phyloP scores from a whole-genome alignment of 495 filamentous ascomycete species.

The Hypoxylon rickii region DNA sequence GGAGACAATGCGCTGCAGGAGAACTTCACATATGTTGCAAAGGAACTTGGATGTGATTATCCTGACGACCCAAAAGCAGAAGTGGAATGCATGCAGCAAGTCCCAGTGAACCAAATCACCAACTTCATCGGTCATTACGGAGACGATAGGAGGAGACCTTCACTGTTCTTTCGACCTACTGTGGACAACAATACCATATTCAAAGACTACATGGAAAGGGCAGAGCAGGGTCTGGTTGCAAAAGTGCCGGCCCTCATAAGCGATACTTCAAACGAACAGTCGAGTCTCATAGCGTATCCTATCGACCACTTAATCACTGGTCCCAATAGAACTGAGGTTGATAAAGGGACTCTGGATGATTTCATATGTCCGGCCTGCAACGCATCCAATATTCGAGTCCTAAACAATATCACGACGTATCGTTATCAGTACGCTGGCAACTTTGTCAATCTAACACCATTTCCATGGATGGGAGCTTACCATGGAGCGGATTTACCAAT shows the following conservation, averaged over 20 bases:
- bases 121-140: conserved; percentile 48
- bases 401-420: conserved; percentile 46
- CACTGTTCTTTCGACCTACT: conserved; percentile 47
- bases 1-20: conserved; percentile 40
- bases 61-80: conserved; percentile 41
- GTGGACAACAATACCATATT: conserved; percentile 50
- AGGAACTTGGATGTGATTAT: conserved; percentile 44
- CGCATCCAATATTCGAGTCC: conserved; percentile 30
- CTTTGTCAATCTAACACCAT: conserved; percentile 50
- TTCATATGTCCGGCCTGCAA: conserved; percentile 47
- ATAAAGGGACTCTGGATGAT: conserved; percentile 36
- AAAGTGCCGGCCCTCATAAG: conserved; percentile 47
- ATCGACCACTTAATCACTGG: conserved; percentile 38
- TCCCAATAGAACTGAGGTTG: conserved; percentile 38
- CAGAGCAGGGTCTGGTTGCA: conserved; percentile 28
- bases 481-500: conserved; percentile 53
- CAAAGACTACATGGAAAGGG: conserved; percentile 48
- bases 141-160: conserved; percentile 40
- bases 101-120: conserved; percentile 42
- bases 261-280: conserved; percentile 48
- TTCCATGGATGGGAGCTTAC: conserved; percentile 55
- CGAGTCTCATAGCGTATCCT: conserved; percentile 43
- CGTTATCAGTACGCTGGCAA: conserved; percentile 58
- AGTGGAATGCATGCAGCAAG: conserved; percentile 49
- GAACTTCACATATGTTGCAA: conserved; percentile 53